Evolutionary conservation across 1,284 basidiomycete genomes (phyloP), one percentile per base, ranked within the genome.

Genomic region (Malassezia slooffiae): DNA sequence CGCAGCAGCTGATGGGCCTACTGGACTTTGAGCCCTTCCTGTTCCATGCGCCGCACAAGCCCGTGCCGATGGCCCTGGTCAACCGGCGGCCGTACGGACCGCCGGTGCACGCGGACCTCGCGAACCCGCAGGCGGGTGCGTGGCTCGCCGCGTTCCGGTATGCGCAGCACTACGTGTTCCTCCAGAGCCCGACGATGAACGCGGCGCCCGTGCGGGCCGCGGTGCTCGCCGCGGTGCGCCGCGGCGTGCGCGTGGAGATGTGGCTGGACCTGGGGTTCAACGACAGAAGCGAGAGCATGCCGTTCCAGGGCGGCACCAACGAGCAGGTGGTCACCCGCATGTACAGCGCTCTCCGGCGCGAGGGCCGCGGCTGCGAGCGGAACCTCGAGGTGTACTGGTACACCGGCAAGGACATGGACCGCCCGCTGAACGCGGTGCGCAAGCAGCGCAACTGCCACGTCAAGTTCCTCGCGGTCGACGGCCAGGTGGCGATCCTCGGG

Each of bases 241-340:
- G 80, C 28, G 81, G 80, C n/a, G 76, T 85, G 8, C 74, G 77
- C 38, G 80, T 82, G 28, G 61, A 66, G 43, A 39, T 66, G 2
- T 68, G 62, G 62, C 55, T 78, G 22, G 50, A 76, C 67, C 33
- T 65, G n/a, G 67, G 68, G 10, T 70, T 70, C 47, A 70, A 70
- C 45, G 67, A 70, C 52, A 69, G 67, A 59, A 80, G 80, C 38
- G 80, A 82, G 64, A 75, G 74, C 52, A 76, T 85, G 44, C 83
- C 83, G 0, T 79, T 79, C 65, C 83, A 85, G 66, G 83, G 83
- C 13, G 83, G 83, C 0, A 85, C 80, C 15, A 85, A 85, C 65
- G 81, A 83, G 60, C 76, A 81, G 66, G 81, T 85, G 12, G 79
- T 79, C 19, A 75, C 78, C 45, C 72, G 73, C 24, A 76, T 85